phyloP scores from a whole-genome alignment of 495 filamentous ascomycete species.

The Friedmanniomyces simplex region DNA sequence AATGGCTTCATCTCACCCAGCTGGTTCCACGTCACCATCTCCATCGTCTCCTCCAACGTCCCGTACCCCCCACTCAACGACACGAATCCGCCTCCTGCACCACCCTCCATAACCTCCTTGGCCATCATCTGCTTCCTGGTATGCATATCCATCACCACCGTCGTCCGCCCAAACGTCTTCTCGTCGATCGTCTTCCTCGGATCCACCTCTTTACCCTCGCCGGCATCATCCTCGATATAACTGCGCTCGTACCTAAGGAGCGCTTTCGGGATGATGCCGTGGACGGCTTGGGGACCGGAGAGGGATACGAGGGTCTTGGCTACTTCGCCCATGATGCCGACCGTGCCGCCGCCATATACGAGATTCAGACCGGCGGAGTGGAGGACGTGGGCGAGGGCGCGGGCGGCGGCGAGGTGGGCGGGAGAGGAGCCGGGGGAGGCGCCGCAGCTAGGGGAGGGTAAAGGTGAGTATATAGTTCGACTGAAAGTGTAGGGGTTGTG shows the following conservation, averaged over 20 bases:
- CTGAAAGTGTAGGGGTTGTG: not conserved
- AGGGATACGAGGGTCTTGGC: conserved; percentile 78
- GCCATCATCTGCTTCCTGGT: conserved; percentile 91
- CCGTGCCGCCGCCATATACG: conserved; percentile 90
- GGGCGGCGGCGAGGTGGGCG: conserved; percentile 61
- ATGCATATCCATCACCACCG: conserved; percentile 90
- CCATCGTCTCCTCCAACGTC: conserved; percentile 92
- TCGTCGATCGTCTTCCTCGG: conserved; percentile 45
- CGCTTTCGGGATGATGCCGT: conserved; percentile 83
- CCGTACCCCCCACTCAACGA: conserved; percentile 86
- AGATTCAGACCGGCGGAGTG: conserved; percentile 64
- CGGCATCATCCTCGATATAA: conserved; percentile 34
- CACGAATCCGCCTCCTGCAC: conserved; percentile 77
- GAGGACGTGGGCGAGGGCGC: conserved; percentile 62
- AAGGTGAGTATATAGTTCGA: not conserved
- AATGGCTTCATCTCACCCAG: conserved; percentile 40
- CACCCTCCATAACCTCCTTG: conserved; percentile 66
- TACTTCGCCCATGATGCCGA: conserved; percentile 89
- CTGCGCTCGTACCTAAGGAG: conserved; percentile 73
- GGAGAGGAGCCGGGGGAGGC: conserved; percentile 60
- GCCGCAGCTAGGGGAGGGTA: conserved; percentile 47
- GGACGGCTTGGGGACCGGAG: conserved; percentile 70
- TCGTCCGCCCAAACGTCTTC: conserved; percentile 66
- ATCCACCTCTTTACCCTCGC: conserved; percentile 27
- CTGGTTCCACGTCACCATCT: conserved; percentile 96